Percentiles rank a stretch among this genome's conserved stretches.
These are phyloP conservation scores for Candida vaughaniae DNA, from an alignment of 805 yeast genomes.

Conservation along the genomic window DNA sequence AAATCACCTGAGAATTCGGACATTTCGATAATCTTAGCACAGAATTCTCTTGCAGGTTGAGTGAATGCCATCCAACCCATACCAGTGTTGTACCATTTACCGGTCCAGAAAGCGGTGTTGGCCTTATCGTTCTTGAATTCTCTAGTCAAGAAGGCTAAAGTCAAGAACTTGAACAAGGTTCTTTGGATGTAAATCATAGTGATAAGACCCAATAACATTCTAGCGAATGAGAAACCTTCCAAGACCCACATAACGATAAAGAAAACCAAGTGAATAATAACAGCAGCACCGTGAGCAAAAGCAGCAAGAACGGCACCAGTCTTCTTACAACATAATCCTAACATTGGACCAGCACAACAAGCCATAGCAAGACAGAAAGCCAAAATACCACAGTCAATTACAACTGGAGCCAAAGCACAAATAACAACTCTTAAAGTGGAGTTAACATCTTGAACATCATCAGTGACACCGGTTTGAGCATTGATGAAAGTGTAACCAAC, in stretches of 20 bases:
- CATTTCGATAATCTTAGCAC: slow-evolving; percentile 90
- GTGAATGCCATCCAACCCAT: slow-evolving; percentile 92
- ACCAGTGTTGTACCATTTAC: slow-evolving; percentile 97
- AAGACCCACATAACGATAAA: slow-evolving; percentile 96
- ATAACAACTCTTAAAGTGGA: slow-evolving; percentile 69
- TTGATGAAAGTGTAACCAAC: slow-evolving; percentile 78
- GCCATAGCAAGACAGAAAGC: slow-evolving; percentile 76
- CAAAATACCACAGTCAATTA: slow-evolving; percentile 81
- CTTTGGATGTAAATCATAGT: slow-evolving; percentile 88
- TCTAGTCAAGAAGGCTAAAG: slow-evolving; percentile 77
- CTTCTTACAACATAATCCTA: slow-evolving; percentile 93
- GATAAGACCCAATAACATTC: slow-evolving; percentile 82
- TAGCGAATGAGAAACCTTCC: slow-evolving; percentile 87
- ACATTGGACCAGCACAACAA: slow-evolving; percentile 96
- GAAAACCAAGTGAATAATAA: slow-evolving; percentile 79
- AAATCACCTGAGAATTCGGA: slow-evolving; percentile 97
- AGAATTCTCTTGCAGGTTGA: slow-evolving; percentile 93
- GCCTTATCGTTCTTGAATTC: slow-evolving; percentile 95
- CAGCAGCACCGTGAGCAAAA: slow-evolving; percentile 93
- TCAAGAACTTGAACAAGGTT: slow-evolving; percentile 79
- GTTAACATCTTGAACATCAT: slow-evolving; percentile 53
- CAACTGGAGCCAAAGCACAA: slow-evolving; percentile 90
- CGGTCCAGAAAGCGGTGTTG: slow-evolving; percentile 99
- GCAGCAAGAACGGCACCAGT: slow-evolving; percentile 96
- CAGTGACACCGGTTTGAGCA: slow-evolving; percentile 80